phyloP scores from a whole-genome alignment of 306 rosid genomes.

The Cicer yamashitae region DNA sequence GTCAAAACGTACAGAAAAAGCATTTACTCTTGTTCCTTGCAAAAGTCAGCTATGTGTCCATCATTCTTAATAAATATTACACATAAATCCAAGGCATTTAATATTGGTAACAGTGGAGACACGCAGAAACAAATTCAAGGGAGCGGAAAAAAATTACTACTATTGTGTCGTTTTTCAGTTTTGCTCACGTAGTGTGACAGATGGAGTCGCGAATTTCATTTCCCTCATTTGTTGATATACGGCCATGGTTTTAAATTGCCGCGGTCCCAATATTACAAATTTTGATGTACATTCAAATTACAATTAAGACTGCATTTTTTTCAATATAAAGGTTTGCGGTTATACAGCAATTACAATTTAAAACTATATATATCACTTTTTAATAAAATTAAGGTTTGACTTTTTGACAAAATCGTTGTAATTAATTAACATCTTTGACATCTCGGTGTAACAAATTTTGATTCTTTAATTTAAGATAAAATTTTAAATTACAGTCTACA shows the following conservation, averaged over 20 bases:
- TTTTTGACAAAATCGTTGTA: no score
- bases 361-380: no score
- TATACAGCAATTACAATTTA: no score
- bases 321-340: accelerated
- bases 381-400: no score
- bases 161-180: neutral
- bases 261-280: no score
- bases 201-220: neutral
- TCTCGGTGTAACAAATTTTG: no score
- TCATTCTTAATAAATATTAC: conserved; percentile 18
- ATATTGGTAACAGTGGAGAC: conserved; percentile 32
- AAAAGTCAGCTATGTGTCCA: conserved; percentile 51
- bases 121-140: neutral
- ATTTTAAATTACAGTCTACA: no score
- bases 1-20: conserved; percentile 56
- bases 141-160: neutral
- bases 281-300: no score
- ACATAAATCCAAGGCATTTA: conserved; percentile 32
- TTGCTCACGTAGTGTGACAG: conserved; percentile 6
- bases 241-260: no score
- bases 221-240: neutral
- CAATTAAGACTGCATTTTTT: no score
- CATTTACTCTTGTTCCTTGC: conserved; percentile 60
- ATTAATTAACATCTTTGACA: no score
- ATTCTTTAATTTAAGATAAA: no score